A percentile compares a stretch with the other conserved stretches of the same genome.
phyloP scores from a whole-genome alignment of 139 green algal genomes.

The Tetradesmus lagerheimii region DNA sequence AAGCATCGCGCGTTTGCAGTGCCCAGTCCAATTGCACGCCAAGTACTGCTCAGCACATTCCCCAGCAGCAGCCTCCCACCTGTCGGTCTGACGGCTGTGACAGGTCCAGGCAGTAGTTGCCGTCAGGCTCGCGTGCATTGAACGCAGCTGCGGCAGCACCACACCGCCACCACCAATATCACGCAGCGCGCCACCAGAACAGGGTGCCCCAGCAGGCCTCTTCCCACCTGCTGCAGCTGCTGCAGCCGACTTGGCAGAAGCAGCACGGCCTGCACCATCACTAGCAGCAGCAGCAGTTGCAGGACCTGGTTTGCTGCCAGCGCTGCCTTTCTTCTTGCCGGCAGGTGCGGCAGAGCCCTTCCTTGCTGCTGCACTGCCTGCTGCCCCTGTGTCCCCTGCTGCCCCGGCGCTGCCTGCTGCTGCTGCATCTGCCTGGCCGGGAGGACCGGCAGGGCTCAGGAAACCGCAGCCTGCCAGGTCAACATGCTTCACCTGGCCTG shows the following conservation, averaged over 20 bases:
- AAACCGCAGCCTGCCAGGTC: slow-evolving; percentile 47
- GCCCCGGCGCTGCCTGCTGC: neutral
- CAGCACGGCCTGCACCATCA: neutral
- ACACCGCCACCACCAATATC: neutral
- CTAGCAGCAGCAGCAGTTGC: no score
- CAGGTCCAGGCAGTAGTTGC: slow-evolving; percentile 55
- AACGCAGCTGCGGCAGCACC: slow-evolving; percentile 46
- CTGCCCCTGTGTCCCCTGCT: neutral
- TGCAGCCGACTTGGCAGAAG: neutral
- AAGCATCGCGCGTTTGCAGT: no score
- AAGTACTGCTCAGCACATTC: neutral
- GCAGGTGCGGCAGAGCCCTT: neutral
- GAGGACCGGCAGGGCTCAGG: neutral
- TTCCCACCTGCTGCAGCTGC: neutral
- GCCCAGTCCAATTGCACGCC: neutral
- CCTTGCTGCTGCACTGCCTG: neutral
- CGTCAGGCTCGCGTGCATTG: slow-evolving; percentile 57
- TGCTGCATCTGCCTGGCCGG: neutral
- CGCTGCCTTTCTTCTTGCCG: neutral
- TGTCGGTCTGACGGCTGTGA: slow-evolving; percentile 52
- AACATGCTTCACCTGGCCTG: slow-evolving; percentile 41
- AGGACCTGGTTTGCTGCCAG: neutral
- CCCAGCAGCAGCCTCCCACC: neutral
- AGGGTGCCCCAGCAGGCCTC: neutral
- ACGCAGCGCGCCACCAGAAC: neutral